Base-by-base conservation (phyloP, 805 yeast species). In the Metschnikowia continentalis region DNA sequence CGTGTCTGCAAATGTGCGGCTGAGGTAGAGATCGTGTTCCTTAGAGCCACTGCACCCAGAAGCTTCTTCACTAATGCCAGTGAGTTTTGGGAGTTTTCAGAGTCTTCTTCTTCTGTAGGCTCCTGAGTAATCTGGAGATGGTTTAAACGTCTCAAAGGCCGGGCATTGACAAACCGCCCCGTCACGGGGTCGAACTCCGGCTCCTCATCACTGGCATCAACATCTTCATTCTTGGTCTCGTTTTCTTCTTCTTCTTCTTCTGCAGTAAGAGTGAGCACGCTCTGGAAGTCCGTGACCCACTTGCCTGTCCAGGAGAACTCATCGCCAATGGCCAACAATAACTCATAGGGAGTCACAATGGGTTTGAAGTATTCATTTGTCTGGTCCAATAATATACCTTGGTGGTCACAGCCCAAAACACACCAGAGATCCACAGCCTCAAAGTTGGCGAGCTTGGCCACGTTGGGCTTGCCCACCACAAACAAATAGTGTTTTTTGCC, bases 401-500 rank as follows among this genome's bases (percentile, higher is more conserved):
- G 91, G 59, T 90, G 90, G 10, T 95, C 90, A 66, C 99, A 94
- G 0, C 99, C 99, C 13, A 94, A 68, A 11, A 94, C 80, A 62
- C 96, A 91, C 98, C 99, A 94, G 20, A 88, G 78, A 59, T 94
- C 98, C 13, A 94, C 80, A n/a, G 82, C 84, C 55, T 92, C 99
- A 64, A 94, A 94, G 66, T 94, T 94, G 8, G 98, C 99, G 47
- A 94, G 74, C 62, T 94, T 94, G 23, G 99, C 96, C 17, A 94
- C 97, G 62, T 94, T 94, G 8, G 98, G 98, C 66, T 94, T 94
- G 10, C 99, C 99, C 3, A 94, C 98, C 3, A 91, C 98, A 71
- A 94, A 90, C 64, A 90, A 79, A 63, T 94, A 94, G 57, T 88
- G 92, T 63, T 94, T 94, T 69, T 94, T 94, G 1, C 88, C 97